A percentile compares a stretch with the other conserved stretches of the same genome.
These are phyloP conservation scores for Globisporangium emineosum DNA, from an alignment of 352 stramenopile genomes.

Conservation along the genomic window DNA sequence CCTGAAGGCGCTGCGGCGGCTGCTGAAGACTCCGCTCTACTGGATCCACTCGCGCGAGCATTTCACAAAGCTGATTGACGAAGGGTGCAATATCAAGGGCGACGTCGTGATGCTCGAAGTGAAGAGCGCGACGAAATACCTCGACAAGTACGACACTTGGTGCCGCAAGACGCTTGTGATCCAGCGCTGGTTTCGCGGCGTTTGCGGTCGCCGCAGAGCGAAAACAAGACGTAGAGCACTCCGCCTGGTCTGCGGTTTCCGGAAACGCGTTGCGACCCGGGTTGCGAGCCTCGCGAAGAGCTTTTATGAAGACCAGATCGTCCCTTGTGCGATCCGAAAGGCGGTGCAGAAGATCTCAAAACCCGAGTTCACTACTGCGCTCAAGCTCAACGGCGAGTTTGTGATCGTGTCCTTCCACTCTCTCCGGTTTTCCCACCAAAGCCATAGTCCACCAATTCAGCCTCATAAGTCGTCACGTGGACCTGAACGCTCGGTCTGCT, in stretches of 20 bases:
- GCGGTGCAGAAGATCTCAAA: slow-evolving; percentile 30
- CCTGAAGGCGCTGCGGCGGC: slow-evolving; percentile 43
- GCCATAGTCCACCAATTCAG: neutral
- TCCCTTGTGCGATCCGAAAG: slow-evolving; percentile 26
- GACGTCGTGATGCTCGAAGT: slow-evolving; percentile 75
- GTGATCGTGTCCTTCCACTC: slow-evolving; percentile 62
- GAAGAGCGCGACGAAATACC: slow-evolving; percentile 46
- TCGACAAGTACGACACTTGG: slow-evolving; percentile 68
- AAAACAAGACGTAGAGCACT: slow-evolving; percentile 29
- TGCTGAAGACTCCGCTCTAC: slow-evolving; percentile 62
- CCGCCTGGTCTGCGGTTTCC: slow-evolving; percentile 26
- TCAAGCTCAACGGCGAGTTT: slow-evolving; percentile 57
- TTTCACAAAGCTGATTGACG: slow-evolving; percentile 50
- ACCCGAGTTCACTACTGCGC: slow-evolving; percentile 37
- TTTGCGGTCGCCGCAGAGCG: slow-evolving; percentile 31
- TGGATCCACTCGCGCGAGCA: slow-evolving; percentile 38
- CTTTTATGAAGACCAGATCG: slow-evolving; percentile 35
- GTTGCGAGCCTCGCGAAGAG: slow-evolving; percentile 24
- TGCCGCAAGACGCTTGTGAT: slow-evolving; percentile 38
- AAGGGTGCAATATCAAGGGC: slow-evolving; percentile 51
- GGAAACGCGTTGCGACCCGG: slow-evolving; percentile 24
- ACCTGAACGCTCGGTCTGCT: slow-evolving; percentile 27
- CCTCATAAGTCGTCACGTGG: neutral
- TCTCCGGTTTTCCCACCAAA: slow-evolving; percentile 22
- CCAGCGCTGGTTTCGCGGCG: slow-evolving; percentile 62